phyloP scores from a whole-genome alignment of 352 stramenopile species.

The Phytopythium cucurbitacearum region DNA sequence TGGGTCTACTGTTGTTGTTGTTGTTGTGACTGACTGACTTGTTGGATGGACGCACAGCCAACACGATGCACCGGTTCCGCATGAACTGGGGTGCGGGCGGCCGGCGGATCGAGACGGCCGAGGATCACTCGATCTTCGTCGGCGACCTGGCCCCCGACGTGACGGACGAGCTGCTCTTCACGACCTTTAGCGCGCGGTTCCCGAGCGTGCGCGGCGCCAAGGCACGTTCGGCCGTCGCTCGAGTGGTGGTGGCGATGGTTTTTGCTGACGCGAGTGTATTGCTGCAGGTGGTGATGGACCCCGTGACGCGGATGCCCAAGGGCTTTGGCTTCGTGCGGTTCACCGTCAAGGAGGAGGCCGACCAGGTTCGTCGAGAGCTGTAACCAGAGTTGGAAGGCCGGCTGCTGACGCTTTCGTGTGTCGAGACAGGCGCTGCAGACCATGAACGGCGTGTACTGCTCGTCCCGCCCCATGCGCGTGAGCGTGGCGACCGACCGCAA shows the following conservation, averaged over 20 bases:
- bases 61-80: constrained; percentile 86
- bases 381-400: not conserved
- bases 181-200: constrained; percentile 79
- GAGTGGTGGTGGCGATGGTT: not conserved
- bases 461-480: constrained; percentile 85
- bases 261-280: not conserved
- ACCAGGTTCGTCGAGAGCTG: constrained; percentile 25
- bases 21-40: not conserved
- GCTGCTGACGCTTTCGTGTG: not conserved
- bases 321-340: constrained; percentile 93
- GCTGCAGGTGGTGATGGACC: constrained; percentile 78
- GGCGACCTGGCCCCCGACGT: constrained; percentile 89
- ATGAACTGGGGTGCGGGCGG: constrained; percentile 91
- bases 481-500: constrained; percentile 87
- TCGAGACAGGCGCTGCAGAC: constrained; percentile 62
- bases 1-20: not conserved
- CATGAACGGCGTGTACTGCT: constrained; percentile 90
- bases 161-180: constrained; percentile 84
- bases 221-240: constrained; percentile 3
- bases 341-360: constrained; percentile 80
- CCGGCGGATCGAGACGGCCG: constrained; percentile 73
- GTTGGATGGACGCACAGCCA: constrained; percentile 36
- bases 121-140: constrained; percentile 91
- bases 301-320: constrained; percentile 87
- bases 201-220: constrained; percentile 83